Percentiles rank a stretch among this genome's conserved stretches.
Evolutionary conservation across 495 filamentous ascomycete genomes (phyloP).

Genomic region (Terfezia claveryi): DNA sequence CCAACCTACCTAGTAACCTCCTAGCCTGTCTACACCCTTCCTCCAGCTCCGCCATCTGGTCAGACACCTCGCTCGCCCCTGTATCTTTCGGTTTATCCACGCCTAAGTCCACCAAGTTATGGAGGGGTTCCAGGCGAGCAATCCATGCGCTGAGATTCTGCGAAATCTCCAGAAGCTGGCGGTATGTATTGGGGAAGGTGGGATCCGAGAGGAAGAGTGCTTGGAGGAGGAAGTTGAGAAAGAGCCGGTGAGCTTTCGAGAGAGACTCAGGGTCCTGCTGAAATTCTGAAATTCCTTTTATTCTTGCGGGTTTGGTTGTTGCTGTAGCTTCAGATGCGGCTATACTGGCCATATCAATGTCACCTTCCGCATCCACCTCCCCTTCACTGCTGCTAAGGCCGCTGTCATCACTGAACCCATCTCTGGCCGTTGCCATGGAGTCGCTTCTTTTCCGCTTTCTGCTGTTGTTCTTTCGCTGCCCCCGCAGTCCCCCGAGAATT

Average conservation of each 20-base stretch:
- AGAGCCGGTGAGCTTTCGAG: conserved; percentile 51
- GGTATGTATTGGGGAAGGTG: conserved; percentile 26
- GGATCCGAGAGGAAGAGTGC: conserved; percentile 48
- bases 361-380: neutral
- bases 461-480: conserved; percentile 24
- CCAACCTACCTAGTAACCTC: conserved; percentile 7
- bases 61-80: neutral
- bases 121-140: neutral
- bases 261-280: conserved; percentile 66
- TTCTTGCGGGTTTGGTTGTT: conserved; percentile 1
- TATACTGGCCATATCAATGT: neutral
- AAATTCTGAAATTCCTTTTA: conserved; percentile 15
- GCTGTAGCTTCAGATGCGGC: neutral
- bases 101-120: neutral
- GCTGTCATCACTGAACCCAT: neutral
- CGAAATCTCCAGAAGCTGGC: neutral
- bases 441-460: neutral
- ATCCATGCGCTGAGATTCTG: neutral
- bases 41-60: neutral
- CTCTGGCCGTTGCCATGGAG: neutral
- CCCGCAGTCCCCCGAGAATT: conserved; percentile 34
- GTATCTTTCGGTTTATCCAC: neutral
- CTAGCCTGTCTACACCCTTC: conserved; percentile 9
- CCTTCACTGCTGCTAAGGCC: neutral
- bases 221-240: conserved; percentile 41